Conservation (phyloP, 179 eudicot species). For the Drosera spatulata region DNA sequence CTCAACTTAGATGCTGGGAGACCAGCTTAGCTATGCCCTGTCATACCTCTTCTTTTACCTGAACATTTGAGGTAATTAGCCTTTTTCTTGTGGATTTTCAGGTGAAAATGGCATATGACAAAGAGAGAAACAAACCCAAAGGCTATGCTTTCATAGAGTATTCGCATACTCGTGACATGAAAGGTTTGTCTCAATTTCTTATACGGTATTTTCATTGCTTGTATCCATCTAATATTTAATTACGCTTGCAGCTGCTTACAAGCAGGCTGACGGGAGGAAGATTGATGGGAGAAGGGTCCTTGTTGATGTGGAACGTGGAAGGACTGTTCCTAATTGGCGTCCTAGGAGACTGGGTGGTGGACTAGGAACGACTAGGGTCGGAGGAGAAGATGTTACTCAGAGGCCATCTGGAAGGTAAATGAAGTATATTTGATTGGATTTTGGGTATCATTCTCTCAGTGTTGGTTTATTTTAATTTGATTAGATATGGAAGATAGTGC, state of each 20-base stretch:
- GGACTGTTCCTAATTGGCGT: conserved; percentile 98
- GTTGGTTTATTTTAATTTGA: neutral
- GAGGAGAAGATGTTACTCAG: conserved; percentile 64
- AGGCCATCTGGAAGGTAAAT: conserved; percentile 52
- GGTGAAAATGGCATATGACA: conserved; percentile 78
- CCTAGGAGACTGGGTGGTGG: conserved; percentile 99
- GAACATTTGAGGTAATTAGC: conserved; percentile 4
- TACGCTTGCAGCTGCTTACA: conserved; percentile 69
- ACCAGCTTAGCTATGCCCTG: neutral
- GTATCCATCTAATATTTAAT: neutral
- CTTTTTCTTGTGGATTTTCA: conserved; percentile 19
- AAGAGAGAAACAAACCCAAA: conserved; percentile 70
- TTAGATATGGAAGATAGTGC: neutral
- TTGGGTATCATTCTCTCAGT: neutral
- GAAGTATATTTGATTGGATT: neutral
- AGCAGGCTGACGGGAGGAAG: conserved; percentile 94
- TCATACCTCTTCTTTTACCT: conserved; percentile 3
- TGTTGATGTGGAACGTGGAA: conserved; percentile 99
- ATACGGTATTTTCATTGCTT: neutral
- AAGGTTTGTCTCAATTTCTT: conserved; percentile 32
- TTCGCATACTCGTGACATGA: conserved; percentile 93
- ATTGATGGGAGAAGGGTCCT: conserved; percentile 93
- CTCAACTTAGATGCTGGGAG: conserved; percentile 11
- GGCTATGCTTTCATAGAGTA: conserved; percentile 97
- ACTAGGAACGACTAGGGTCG: conserved; percentile 87